Percentiles rank a stretch among this genome's conserved stretches.
Conservation (phyloP, 139 green algal species). For the Diplosphaera chodatii region DNA sequence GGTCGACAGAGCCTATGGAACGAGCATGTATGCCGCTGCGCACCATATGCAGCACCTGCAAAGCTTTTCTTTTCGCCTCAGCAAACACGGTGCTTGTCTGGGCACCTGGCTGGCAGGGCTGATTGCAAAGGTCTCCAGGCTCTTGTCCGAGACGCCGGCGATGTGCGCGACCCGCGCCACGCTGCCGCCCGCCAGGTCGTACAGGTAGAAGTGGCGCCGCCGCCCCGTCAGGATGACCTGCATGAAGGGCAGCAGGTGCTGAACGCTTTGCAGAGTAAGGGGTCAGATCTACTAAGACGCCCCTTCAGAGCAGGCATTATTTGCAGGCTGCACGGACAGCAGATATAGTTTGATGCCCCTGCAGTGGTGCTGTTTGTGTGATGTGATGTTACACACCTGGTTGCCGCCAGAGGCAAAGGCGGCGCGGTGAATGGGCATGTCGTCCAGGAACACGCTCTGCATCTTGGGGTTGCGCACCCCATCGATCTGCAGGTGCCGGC, state of each 20-base stretch:
- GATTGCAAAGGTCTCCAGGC: constrained; percentile 70
- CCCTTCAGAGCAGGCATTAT: no score
- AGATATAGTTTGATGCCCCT: no score
- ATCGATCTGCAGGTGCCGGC: constrained; percentile 47
- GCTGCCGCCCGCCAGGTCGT: constrained; percentile 55
- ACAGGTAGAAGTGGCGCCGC: constrained; percentile 81
- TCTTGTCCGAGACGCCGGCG: constrained; percentile 34
- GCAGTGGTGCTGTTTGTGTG: no score
- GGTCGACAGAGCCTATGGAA: no score
- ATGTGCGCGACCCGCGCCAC: constrained; percentile 60
- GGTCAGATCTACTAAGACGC: no score
- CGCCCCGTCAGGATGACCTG: constrained; percentile 63
- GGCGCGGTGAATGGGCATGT: constrained; percentile 80
- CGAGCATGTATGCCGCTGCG: no score
- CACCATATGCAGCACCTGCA: no score
- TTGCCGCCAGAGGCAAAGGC: constrained; percentile 62
- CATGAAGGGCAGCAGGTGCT: not conserved
- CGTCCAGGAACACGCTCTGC: constrained; percentile 72
- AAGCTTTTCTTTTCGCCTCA: no score
- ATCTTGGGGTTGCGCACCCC: constrained; percentile 75
- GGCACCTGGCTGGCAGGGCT: constrained; percentile 18
- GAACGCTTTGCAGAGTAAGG: not conserved
- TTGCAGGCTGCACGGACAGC: no score
- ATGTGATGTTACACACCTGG: no score
- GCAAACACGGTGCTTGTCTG: no score